These are phyloP conservation scores for Thinopyrum obtusiflorum DNA, from an alignment of 202 grass and related monocot genomes.

Conservation along the genomic window DNA sequence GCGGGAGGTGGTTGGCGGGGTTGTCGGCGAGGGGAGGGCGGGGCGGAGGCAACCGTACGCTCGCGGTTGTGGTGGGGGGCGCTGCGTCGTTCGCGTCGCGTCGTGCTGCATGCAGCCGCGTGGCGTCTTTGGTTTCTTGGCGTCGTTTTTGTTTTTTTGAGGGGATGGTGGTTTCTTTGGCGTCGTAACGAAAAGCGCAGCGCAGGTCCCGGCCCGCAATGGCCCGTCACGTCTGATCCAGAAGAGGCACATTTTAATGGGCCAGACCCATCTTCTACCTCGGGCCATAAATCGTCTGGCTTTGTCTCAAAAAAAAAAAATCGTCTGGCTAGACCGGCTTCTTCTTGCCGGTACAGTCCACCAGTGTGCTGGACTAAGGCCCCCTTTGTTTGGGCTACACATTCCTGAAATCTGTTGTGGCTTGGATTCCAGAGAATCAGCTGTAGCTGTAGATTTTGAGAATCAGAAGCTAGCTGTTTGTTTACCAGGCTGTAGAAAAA, in stretches of 20 bases:
- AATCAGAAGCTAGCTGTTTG: no score
- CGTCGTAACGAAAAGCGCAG: not conserved
- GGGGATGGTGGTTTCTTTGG: not conserved
- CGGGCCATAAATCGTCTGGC: not conserved
- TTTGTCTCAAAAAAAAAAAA: no score
- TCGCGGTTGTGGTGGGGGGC: not conserved
- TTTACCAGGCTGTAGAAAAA: no score
- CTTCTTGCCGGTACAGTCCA: no score
- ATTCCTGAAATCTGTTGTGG: no score
- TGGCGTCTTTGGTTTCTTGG: not conserved
- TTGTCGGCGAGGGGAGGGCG: not conserved
- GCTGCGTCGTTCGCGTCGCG: not conserved
- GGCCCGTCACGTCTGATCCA: not conserved
- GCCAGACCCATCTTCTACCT: not conserved
- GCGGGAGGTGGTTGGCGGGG: conserved; percentile 4
- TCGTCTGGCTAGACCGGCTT: no score
- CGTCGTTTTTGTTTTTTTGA: no score
- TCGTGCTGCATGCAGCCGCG: conserved; percentile 4
- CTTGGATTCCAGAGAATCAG: no score
- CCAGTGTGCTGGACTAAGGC: no score
- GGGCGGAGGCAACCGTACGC: conserved; percentile 6
- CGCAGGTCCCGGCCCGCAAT: not conserved
- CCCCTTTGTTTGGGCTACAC: no score
- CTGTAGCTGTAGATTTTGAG: no score
- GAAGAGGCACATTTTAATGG: not conserved